phyloP scores from a whole-genome alignment of 495 filamentous ascomycete genomes.

The Arthonia radiata region DNA sequence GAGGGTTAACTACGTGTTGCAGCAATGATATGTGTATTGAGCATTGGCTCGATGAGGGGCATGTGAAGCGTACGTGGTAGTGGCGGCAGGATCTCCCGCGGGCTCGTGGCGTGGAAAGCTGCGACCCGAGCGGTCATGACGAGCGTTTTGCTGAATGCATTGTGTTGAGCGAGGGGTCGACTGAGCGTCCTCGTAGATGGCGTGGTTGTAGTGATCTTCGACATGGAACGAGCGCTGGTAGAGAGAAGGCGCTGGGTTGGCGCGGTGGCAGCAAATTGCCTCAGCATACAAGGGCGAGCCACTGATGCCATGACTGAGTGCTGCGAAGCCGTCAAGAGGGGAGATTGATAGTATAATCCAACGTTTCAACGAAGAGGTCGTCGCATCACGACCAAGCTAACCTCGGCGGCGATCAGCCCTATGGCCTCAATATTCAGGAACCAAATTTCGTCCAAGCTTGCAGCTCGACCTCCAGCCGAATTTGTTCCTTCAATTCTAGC shows the following conservation, averaged over 20 bases:
- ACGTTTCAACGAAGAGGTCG: conserved; percentile 2
- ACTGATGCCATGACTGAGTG: conserved; percentile 14
- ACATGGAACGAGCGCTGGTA: conserved; percentile 6
- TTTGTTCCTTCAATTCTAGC: conserved; percentile 1
- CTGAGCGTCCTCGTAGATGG: conserved; percentile 2
- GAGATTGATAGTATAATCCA: neutral
- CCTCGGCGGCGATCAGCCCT: conserved; percentile 4
- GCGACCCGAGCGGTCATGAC: conserved; percentile 18
- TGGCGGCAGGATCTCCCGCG: conserved; percentile 40
- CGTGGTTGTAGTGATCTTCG: conserved; percentile 4
- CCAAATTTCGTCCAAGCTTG: conserved; percentile 2
- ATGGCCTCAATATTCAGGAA: conserved; percentile 5
- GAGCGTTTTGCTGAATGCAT: conserved; percentile 1
- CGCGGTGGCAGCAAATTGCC: conserved; percentile 9
- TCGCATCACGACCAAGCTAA: conserved; percentile 5
- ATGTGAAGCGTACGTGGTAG: conserved; percentile 35
- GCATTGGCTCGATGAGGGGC: conserved; percentile 3
- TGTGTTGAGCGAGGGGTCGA: neutral
- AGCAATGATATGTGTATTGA: conserved; percentile 12
- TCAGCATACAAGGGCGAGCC: conserved; percentile 12
- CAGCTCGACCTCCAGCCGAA: too few relatives aligned
- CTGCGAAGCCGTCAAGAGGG: neutral
- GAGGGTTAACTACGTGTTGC: conserved; percentile 12
- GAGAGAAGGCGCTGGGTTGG: conserved; percentile 10
- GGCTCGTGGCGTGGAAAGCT: conserved; percentile 48